These are phyloP conservation scores for Colletotrichum agaves DNA, from an alignment of 2,329 filamentous ascomycete species.

Conservation along the genomic window DNA sequence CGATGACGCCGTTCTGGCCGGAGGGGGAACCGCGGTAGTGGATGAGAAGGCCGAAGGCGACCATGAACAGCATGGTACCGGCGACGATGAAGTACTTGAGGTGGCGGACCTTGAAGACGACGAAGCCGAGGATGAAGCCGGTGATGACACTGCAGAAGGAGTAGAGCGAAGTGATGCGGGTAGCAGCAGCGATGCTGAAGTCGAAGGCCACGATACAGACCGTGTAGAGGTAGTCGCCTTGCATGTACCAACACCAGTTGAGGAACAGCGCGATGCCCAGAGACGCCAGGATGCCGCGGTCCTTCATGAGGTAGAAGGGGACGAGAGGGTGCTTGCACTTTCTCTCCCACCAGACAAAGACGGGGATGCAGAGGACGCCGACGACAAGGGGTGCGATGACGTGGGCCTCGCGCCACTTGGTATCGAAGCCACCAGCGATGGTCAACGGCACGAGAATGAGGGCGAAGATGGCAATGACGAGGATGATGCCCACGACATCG, in stretches of 20 bases:
- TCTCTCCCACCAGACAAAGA: slow-evolving; percentile 62
- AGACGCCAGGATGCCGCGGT: slow-evolving; percentile 72
- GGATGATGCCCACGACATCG: slow-evolving; percentile 56
- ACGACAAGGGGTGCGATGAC: slow-evolving; percentile 58
- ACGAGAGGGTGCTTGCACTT: slow-evolving; percentile 64
- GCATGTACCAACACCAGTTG: slow-evolving; percentile 70
- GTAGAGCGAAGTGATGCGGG: slow-evolving; percentile 70
- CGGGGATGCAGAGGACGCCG: slow-evolving; percentile 59
- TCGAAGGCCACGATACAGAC: slow-evolving; percentile 71
- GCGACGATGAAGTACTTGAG: slow-evolving; percentile 72
- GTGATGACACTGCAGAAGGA: slow-evolving; percentile 66
- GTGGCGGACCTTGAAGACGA: slow-evolving; percentile 67
- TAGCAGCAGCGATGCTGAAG: slow-evolving; percentile 65
- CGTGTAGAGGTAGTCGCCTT: slow-evolving; percentile 73
- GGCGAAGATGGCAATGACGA: slow-evolving; percentile 58
- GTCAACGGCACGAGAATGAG: slow-evolving; percentile 58
- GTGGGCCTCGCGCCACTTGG: slow-evolving; percentile 50
- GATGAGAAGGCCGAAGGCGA: slow-evolving; percentile 74
- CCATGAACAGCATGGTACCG: slow-evolving; percentile 69
- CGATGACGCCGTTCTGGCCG: slow-evolving; percentile 67
- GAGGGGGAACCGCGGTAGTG: slow-evolving; percentile 66
- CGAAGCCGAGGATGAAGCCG: slow-evolving; percentile 65
- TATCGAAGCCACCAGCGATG: slow-evolving; percentile 55
- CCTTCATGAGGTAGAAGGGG: slow-evolving; percentile 69
- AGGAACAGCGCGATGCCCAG: slow-evolving; percentile 67